A percentile compares a stretch with the other conserved stretches of the same genome.
Conservation (phyloP, 1,139 yeast genomes). For the Taiozyma sp. region DNA sequence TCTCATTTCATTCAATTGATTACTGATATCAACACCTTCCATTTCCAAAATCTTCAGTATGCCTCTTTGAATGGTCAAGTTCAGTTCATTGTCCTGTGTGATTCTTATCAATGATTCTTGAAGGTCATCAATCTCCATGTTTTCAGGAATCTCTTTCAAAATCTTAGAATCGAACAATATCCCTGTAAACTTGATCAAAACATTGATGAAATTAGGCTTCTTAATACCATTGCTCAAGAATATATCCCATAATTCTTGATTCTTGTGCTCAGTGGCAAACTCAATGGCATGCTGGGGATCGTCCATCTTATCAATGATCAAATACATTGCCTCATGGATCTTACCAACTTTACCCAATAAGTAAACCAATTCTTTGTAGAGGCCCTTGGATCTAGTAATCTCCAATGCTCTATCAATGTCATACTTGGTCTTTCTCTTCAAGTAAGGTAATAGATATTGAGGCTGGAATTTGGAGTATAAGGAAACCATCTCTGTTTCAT, state of each 20-base stretch:
- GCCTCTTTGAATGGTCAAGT: constrained; percentile 49
- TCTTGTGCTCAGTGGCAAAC: constrained; percentile 71
- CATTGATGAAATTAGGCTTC: constrained; percentile 69
- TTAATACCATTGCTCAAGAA: constrained; percentile 65
- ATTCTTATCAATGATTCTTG: constrained; percentile 57
- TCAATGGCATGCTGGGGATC: constrained; percentile 79
- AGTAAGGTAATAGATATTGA: constrained; percentile 46
- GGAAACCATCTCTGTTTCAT: constrained; percentile 61
- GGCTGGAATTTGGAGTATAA: constrained; percentile 61
- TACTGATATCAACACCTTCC: constrained; percentile 46
- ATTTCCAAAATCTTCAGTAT: constrained; percentile 57
- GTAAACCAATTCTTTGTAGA: constrained; percentile 69
- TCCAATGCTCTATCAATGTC: constrained; percentile 63
- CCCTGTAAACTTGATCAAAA: constrained; percentile 65
- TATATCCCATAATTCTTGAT: constrained; percentile 73
- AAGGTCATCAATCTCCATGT: constrained; percentile 60
- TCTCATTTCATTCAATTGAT: constrained; percentile 18
- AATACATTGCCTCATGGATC: constrained; percentile 62
- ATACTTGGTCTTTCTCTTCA: constrained; percentile 46
- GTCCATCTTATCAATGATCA: constrained; percentile 69
- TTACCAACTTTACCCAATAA: constrained; percentile 82
- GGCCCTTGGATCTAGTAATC: constrained; percentile 49
- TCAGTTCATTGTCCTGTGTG: constrained; percentile 59
- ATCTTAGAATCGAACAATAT: constrained; percentile 67
- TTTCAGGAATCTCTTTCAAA: constrained; percentile 55